Evolutionary conservation across 1,284 basidiomycete species (phyloP), one percentile per base, ranked within the genome.

Genomic region (Puccinia brachypodii): DNA sequence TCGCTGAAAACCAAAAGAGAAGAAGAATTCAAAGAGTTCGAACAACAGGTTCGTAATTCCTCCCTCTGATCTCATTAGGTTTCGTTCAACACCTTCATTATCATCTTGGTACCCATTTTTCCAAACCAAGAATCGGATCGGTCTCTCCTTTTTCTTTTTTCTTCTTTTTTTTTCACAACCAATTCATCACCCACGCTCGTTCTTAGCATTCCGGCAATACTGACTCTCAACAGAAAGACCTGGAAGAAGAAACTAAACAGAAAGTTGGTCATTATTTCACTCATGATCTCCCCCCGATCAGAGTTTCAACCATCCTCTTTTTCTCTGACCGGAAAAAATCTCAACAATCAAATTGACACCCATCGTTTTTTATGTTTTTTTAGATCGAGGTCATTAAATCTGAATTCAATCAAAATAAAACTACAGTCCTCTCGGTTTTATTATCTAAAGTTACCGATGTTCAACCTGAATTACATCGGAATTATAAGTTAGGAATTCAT

Each of bases 301-400:
- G n/a, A n/a, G n/a, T n/a, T n/a, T n/a, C n/a, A n/a, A n/a, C n/a
- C n/a, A n/a, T n/a, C n/a, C n/a, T n/a, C n/a, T n/a, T n/a, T n/a
- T n/a, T n/a, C n/a, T n/a, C n/a, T n/a, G n/a, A n/a, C n/a, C n/a
- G n/a, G n/a, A n/a, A n/a, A n/a, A n/a, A n/a, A n/a, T n/a, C n/a
- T n/a, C n/a, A n/a, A n/a, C n/a, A n/a, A n/a, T n/a, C n/a, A n/a
- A n/a, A n/a, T n/a, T n/a, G n/a, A n/a, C n/a, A n/a, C n/a, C n/a
- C n/a, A n/a, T n/a, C n/a, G n/a, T n/a, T n/a, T n/a, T n/a, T n/a
- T n/a, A n/a, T n/a, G n/a, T n/a, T n/a, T n/a, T n/a, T n/a, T 31
- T 36, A 81, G 78, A 81, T 81, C 25, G 78, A 81, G 47, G 31
- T 42, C 8, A 81, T 81, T 16, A 60, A 74, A 73, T 9, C 78